Percentiles rank a stretch among this genome's conserved stretches.
phyloP scores from a whole-genome alignment of 352 stramenopile genomes.

The Phytophthora pini region DNA sequence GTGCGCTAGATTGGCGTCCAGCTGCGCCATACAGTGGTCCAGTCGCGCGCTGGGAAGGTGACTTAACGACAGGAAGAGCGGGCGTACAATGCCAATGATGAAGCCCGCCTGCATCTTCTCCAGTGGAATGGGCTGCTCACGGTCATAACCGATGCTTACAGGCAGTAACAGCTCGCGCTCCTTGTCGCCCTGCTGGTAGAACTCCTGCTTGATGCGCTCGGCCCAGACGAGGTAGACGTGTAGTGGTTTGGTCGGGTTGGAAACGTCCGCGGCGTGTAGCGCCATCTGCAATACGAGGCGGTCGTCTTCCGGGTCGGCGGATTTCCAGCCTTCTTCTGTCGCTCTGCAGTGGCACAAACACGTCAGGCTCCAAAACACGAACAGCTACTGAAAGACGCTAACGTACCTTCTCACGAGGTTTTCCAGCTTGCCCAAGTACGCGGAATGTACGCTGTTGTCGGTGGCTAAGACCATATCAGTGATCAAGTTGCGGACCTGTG shows the following conservation, averaged over 20 bases:
- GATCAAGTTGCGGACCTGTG: conserved; percentile 74
- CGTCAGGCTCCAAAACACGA: not conserved
- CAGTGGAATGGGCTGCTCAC: conserved; percentile 83
- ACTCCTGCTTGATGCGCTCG: conserved; percentile 92
- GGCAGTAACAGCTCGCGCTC: conserved; percentile 89
- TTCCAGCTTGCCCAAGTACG: conserved; percentile 83
- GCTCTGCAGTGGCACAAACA: conserved; percentile 19
- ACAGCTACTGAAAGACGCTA: not conserved
- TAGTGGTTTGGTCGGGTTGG: conserved; percentile 90
- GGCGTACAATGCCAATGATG: conserved; percentile 93
- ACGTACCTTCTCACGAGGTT: conserved; percentile 63
- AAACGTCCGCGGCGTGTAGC: conserved; percentile 93
- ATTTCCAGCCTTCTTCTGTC: conserved; percentile 59
- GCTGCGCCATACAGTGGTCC: conserved; percentile 64
- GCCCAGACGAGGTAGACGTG: conserved; percentile 86
- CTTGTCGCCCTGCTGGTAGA: conserved; percentile 95
- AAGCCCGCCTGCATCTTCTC: conserved; percentile 94
- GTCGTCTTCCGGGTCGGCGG: conserved; percentile 69
- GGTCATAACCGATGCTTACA: conserved; percentile 91
- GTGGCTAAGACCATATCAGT: conserved; percentile 90
- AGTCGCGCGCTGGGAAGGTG: conserved; percentile 61
- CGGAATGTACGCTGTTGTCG: conserved; percentile 86
- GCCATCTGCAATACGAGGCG: conserved; percentile 79
- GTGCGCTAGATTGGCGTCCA: conserved; percentile 70
- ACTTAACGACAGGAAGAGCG: conserved; percentile 70